A percentile compares a stretch with the other conserved stretches of the same genome.
Conservation (phyloP, 352 stramenopile genomes). For the Peronospora belbahrii region DNA sequence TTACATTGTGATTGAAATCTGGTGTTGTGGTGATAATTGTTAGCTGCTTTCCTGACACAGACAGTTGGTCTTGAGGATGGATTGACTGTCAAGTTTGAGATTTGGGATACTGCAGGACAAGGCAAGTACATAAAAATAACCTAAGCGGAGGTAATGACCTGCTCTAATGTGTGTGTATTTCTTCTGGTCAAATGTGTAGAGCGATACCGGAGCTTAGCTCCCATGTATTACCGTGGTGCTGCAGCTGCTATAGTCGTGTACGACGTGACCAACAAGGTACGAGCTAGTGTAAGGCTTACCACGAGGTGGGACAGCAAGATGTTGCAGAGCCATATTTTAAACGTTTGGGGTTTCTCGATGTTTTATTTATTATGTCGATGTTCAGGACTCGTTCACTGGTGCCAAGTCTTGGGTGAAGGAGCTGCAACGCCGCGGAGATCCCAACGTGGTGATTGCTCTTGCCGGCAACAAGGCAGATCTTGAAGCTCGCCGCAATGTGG, state of each 20-base stretch:
- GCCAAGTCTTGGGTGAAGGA: constrained; percentile 99
- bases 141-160: constrained; percentile 1
- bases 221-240: constrained; percentile 97
- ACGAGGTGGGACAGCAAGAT: background rate
- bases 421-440: constrained; percentile 96
- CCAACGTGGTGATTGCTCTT: constrained; percentile 94
- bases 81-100: constrained; percentile 99
- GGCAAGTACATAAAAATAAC: constrained; percentile 26
- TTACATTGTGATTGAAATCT: constrained; percentile 1
- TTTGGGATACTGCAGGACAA: constrained; percentile 98
- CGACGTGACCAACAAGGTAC: constrained; percentile 94
- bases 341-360: background rate
- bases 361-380: constrained; percentile 3
- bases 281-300: background rate
- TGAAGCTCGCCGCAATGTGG: constrained; percentile 93
- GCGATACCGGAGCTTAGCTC: constrained; percentile 92
- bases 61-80: constrained; percentile 96
- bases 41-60: constrained; percentile 96
- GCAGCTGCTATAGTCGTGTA: constrained; percentile 95
- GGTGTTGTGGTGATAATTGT: constrained; percentile 4
- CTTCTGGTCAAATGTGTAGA: constrained; percentile 43
- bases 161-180: background rate
- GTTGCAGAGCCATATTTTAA: constrained; percentile 8
- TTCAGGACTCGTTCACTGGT: constrained; percentile 92
- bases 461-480: constrained; percentile 98